phyloP scores from a whole-genome alignment of 2,329 filamentous ascomycete genomes.

The Biscogniauxia marginata region DNA sequence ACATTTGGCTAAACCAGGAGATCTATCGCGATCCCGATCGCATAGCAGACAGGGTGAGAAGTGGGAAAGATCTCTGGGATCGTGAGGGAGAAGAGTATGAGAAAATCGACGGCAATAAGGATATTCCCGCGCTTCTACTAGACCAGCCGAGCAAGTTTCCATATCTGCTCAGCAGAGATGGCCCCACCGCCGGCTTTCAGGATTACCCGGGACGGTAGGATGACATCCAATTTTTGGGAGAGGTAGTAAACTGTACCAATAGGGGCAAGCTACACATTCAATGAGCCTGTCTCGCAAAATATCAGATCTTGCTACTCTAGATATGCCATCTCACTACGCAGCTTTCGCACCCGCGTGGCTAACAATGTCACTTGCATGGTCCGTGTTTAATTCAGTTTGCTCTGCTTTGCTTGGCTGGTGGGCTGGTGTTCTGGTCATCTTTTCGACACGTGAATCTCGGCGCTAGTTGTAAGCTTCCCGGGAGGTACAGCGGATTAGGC shows the following conservation, averaged over 20 bases:
- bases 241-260: not conserved
- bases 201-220: conserved; percentile 39
- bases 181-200: conserved; percentile 45
- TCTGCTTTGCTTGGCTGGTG: too few relatives aligned
- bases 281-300: too few relatives aligned
- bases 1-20: conserved; percentile 50
- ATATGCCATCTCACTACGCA: too few relatives aligned
- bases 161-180: conserved; percentile 47
- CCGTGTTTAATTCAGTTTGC: too few relatives aligned
- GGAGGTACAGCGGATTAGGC: too few relatives aligned
- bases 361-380: too few relatives aligned
- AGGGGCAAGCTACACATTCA: not conserved
- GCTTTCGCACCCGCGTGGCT: too few relatives aligned
- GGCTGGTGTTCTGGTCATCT: too few relatives aligned
- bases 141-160: conserved; percentile 39
- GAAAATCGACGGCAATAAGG: conserved; percentile 48
- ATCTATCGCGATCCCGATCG: conserved; percentile 45
- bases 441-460: too few relatives aligned
- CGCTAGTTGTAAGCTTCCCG: too few relatives aligned
- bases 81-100: conserved; percentile 47
- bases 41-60: conserved; percentile 51
- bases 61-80: conserved; percentile 56
- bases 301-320: too few relatives aligned
- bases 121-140: conserved; percentile 51
- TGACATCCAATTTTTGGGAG: not conserved